phyloP scores from a whole-genome alignment of 2,329 filamentous ascomycete genomes.

The Mycogone perniciosa region DNA sequence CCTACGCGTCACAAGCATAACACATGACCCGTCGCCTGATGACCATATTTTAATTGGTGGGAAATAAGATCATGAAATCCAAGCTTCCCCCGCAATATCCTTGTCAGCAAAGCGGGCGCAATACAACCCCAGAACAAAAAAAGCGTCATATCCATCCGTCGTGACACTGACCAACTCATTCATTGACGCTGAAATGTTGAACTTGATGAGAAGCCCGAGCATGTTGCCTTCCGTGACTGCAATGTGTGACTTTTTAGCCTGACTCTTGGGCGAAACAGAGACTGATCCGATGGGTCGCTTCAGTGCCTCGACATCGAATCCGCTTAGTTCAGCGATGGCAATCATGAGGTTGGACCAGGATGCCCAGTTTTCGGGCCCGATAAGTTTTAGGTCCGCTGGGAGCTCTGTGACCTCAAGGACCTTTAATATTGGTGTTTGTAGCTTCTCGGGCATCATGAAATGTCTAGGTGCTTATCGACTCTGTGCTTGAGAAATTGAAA shows the following conservation, averaged over 20 bases:
- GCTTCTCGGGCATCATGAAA: no score
- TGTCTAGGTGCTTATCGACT: no score
- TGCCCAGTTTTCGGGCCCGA: conserved; percentile 10
- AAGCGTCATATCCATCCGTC: conserved; percentile 9
- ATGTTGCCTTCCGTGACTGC: conserved; percentile 5
- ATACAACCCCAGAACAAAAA: conserved; percentile 7
- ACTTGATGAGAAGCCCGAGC: conserved; percentile 10
- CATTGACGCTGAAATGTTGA: conserved; percentile 8
- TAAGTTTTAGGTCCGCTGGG: conserved; percentile 9
- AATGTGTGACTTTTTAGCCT: conserved; percentile 2
- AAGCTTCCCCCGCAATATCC: conserved; percentile 3
- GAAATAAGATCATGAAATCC: neutral
- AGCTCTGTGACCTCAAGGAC: conserved; percentile 3
- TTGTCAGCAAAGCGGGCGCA: conserved; percentile 9
- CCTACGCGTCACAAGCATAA: no score
- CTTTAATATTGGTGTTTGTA: neutral
- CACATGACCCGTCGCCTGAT: no score
- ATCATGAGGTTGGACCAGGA: conserved; percentile 10
- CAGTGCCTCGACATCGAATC: conserved; percentile 6
- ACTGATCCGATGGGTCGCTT: conserved; percentile 2
- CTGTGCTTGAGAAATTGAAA: no score
- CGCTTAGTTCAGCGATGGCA: conserved; percentile 10
- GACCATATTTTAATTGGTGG: no score
- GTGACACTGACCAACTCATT: conserved; percentile 10
- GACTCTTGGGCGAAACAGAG: conserved; percentile 3